These are phyloP conservation scores for Tylopilus sp. DNA, from an alignment of 768 basidiomycete genomes.

Conservation along the genomic window DNA sequence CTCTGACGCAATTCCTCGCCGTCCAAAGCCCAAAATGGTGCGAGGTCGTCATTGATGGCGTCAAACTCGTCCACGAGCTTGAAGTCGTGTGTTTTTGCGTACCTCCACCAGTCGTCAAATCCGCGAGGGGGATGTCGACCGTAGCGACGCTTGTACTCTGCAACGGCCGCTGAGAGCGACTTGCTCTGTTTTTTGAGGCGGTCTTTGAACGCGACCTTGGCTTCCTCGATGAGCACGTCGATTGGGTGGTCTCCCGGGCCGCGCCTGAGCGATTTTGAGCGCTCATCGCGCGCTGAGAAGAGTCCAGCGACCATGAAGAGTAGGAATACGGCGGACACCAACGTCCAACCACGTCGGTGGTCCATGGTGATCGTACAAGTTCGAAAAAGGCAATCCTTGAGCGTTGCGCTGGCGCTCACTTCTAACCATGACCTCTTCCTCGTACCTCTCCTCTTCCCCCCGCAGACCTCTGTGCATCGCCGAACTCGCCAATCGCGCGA, in stretches of 20 bases:
- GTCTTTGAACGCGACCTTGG: slow-evolving; percentile 65
- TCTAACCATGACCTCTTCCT: slow-evolving; percentile 21
- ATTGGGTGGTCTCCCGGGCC: slow-evolving; percentile 68
- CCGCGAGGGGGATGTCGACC: slow-evolving; percentile 79
- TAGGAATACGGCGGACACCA: slow-evolving; percentile 40
- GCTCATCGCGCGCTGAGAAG: slow-evolving; percentile 36
- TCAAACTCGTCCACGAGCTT: slow-evolving; percentile 92
- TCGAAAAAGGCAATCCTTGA: slow-evolving; percentile 22
- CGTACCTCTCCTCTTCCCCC: slow-evolving; percentile 12
- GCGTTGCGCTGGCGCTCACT: slow-evolving; percentile 14
- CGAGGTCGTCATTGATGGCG: slow-evolving; percentile 68
- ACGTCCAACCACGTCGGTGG: slow-evolving; percentile 35
- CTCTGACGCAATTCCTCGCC: slow-evolving; percentile 71
- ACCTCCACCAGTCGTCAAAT: slow-evolving; percentile 89
- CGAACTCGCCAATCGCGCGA: slow-evolving; percentile 62
- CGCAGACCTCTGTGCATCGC: slow-evolving; percentile 58
- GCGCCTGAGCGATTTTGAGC: slow-evolving; percentile 8
- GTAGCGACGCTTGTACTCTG: slow-evolving; percentile 80
- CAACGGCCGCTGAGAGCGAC: slow-evolving; percentile 73
- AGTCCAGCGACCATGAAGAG: slow-evolving; percentile 51
- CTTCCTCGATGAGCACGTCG: slow-evolving; percentile 76
- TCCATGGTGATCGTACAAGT: neutral
- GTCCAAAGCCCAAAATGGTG: slow-evolving; percentile 76
- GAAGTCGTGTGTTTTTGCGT: slow-evolving; percentile 66
- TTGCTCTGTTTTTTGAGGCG: slow-evolving; percentile 75